These are phyloP conservation scores for Blastobotrys serpentis DNA, from an alignment of 1,139 yeast species.

Conservation along the genomic window DNA sequence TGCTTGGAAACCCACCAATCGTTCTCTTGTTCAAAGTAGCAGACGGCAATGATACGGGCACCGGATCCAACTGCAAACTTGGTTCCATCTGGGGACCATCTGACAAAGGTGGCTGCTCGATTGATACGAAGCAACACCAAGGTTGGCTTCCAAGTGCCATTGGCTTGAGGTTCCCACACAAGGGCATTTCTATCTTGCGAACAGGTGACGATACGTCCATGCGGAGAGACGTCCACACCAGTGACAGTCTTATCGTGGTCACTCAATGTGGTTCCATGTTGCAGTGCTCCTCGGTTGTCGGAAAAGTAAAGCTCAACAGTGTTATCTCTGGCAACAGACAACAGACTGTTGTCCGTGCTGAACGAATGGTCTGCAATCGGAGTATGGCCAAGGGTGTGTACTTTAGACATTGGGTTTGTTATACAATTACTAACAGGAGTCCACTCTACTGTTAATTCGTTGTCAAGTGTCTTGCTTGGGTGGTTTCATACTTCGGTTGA, in stretches of 20 bases:
- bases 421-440: background rate
- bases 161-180: conserved; percentile 80
- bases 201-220: conserved; percentile 92
- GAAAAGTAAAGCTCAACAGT: conserved; percentile 69
- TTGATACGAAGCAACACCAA: conserved; percentile 87
- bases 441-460: conserved; percentile 9
- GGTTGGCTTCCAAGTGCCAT: conserved; percentile 76
- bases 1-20: conserved; percentile 99
- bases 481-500: too few species aligned
- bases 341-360: conserved; percentile 60
- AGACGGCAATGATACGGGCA: conserved; percentile 89
- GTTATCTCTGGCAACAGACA: conserved; percentile 81
- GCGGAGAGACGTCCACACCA: conserved; percentile 85
- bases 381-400: conserved; percentile 64
- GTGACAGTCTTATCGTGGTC: conserved; percentile 96
- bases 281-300: conserved; percentile 45
- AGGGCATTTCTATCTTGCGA: conserved; percentile 97
- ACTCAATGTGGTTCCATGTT: conserved; percentile 58
- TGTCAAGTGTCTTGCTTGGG: background rate
- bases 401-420: conserved; percentile 10
- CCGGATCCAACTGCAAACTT: conserved; percentile 98
- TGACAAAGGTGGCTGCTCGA: conserved; percentile 89
- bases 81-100: conserved; percentile 90
- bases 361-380: conserved; percentile 93
- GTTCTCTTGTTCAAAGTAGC: conserved; percentile 93